A percentile compares a stretch with the other conserved stretches of the same genome.
phyloP scores from a whole-genome alignment of 768 basidiomycete species.

The Scleroderma citrinum region DNA sequence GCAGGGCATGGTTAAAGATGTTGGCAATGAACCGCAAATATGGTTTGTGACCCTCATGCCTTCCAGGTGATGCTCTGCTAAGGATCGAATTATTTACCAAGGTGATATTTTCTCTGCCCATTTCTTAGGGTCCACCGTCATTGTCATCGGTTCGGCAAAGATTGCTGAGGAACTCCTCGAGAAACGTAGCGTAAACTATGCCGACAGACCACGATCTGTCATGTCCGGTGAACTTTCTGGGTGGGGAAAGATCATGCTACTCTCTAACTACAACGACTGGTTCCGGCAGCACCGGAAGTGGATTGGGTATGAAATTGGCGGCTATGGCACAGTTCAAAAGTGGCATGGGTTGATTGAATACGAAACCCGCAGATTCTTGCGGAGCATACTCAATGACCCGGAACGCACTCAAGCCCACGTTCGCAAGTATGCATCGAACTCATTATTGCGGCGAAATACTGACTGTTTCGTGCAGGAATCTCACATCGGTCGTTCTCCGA shows the following conservation, averaged over 20 bases:
- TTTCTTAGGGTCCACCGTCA: constrained; percentile 27
- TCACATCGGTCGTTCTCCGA: constrained; percentile 26
- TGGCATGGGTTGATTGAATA: constrained; percentile 13
- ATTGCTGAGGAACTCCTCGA: constrained; percentile 42
- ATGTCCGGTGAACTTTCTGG: constrained; percentile 17
- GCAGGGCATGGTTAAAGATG: constrained; percentile 9
- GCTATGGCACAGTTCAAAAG: constrained; percentile 7
- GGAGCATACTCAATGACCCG: constrained; percentile 7
- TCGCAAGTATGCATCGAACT: constrained; percentile 8
- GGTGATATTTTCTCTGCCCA: constrained; percentile 12
- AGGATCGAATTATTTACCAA: not conserved
- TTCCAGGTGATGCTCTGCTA: not conserved
- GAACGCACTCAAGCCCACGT: constrained; percentile 5
- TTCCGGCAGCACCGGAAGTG: constrained; percentile 15
- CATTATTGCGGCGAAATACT: not conserved
- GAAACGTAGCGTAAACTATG: constrained; percentile 38
- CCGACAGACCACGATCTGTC: constrained; percentile 20
- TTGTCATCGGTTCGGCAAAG: constrained; percentile 38
- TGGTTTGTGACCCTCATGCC: constrained; percentile 2
- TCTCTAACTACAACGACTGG: constrained; percentile 10
- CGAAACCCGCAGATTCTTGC: constrained; percentile 12
- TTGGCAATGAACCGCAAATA: constrained; percentile 8
- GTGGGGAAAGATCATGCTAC: constrained; percentile 16
- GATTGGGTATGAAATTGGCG: constrained; percentile 13
- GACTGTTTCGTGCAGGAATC: not conserved